Evolutionary conservation across 768 basidiomycete genomes (phyloP).

Genomic region (Leccinum imitatum): DNA sequence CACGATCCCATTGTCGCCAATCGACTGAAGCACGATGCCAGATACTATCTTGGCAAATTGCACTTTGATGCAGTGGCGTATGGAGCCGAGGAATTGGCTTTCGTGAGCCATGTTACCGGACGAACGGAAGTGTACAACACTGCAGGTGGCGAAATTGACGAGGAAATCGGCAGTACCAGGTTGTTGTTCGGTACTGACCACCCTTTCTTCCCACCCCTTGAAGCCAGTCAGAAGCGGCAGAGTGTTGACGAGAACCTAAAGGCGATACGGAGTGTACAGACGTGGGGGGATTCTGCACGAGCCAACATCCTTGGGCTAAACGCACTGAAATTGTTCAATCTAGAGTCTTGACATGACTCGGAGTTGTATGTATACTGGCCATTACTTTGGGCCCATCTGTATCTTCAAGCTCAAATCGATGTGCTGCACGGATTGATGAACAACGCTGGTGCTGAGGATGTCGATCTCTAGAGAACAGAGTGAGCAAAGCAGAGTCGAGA

Average conservation of each 20-base stretch:
- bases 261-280: conserved; percentile 52
- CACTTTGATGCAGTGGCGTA: conserved; percentile 87
- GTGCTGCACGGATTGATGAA: conserved; percentile 91
- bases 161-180: no score
- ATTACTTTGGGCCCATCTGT: conserved; percentile 54
- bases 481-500: conserved; percentile 2
- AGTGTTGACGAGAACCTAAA: conserved; percentile 85
- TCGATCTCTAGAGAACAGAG: conserved; percentile 74
- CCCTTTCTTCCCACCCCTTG: conserved; percentile 28
- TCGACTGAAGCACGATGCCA: conserved; percentile 75
- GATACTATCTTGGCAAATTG: conserved; percentile 78
- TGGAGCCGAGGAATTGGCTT: conserved; percentile 80
- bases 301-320: conserved; percentile 69
- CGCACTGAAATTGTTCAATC: conserved; percentile 67
- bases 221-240: conserved; percentile 68
- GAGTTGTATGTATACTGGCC: conserved; percentile 1
- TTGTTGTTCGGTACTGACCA: no score
- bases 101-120: conserved; percentile 59
- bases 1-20: conserved; percentile 82
- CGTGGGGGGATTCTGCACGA: conserved; percentile 48
- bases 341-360: conserved; percentile 30
- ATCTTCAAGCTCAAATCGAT: conserved; percentile 98
- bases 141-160: no score
- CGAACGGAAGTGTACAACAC: no score
- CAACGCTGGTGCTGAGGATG: conserved; percentile 64